Percentiles rank a stretch among this genome's conserved stretches.
Conservation (phyloP, 768 basidiomycete species). For the Chiua virens region DNA sequence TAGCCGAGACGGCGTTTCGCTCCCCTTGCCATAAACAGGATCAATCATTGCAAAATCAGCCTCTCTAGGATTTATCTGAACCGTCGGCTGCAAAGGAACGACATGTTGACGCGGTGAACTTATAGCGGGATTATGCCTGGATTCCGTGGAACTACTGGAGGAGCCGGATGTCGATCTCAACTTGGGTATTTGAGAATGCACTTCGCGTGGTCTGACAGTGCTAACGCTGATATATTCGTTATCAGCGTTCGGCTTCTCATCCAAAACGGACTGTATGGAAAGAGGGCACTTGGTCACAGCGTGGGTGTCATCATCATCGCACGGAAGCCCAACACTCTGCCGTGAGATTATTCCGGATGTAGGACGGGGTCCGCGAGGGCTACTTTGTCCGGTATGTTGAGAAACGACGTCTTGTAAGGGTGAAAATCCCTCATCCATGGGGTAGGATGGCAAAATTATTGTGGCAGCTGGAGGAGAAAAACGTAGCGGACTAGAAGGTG, state of each 20-base stretch:
- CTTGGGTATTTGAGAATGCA: slow-evolving; percentile 31
- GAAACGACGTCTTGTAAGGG: neutral
- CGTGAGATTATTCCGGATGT: slow-evolving; percentile 35
- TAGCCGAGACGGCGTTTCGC: slow-evolving; percentile 25
- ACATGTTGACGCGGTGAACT: slow-evolving; percentile 3
- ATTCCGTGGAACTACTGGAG: slow-evolving; percentile 22
- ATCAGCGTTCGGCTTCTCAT: slow-evolving; percentile 18
- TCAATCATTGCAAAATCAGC: neutral
- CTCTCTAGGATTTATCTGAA: neutral
- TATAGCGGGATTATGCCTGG: slow-evolving; percentile 2
- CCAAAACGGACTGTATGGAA: slow-evolving; percentile 1
- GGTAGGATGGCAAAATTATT: neutral
- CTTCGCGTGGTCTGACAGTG: slow-evolving; percentile 8
- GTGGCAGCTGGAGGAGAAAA: slow-evolving; percentile 10
- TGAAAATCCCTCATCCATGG: slow-evolving; percentile 1
- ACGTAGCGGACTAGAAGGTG: slow-evolving; percentile 10
- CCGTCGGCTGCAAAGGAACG: slow-evolving; percentile 4
- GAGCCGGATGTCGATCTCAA: slow-evolving; percentile 28
- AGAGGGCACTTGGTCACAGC: neutral
- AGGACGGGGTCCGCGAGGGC: slow-evolving; percentile 45
- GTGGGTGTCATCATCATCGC: neutral
- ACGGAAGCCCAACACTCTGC: slow-evolving; percentile 22
- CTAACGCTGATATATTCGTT: neutral
- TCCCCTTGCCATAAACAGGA: slow-evolving; percentile 21
- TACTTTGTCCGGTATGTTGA: slow-evolving; percentile 22